Evolutionary conservation across 2,329 filamentous ascomycete species (phyloP), one percentile per base, ranked within the genome.

Genomic region (Neonectria faginata): DNA sequence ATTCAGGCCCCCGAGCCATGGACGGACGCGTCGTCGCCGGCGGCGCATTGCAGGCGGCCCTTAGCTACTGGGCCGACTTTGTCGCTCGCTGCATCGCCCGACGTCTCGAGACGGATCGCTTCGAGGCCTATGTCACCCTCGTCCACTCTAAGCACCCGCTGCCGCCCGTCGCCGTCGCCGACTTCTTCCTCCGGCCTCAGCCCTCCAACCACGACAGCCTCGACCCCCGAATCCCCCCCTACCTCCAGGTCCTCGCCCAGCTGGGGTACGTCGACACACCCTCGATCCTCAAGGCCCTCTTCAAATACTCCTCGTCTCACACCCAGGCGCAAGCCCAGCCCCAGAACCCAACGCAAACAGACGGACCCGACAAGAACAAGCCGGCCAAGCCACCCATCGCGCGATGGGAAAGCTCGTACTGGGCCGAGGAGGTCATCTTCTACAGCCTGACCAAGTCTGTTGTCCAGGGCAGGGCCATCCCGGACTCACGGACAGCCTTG

Each of bases 371-470:
- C 58, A 67, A 70, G 5, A 47, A 71, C 14, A 66, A 74, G 20
- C 53, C 66, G 1, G 62, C 59, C 12, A 65, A 71, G 14, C 22
- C 65, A 25, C 60, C 41, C 0, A 61, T 69, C 5, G 71, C 75
- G 31, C 77, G 83, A 65, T 91, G 88, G 88, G 80, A 77, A 56
- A 86, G 79, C 75, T 89, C 88, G 1, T 89, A 87, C 67, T 81
- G 81, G 64, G 78, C 91, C 0, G 96, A 99, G 77, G 97, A 97
- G 80, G 90, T 96, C 55, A 92, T 98, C 79, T 91, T 97, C 74
- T 97, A 97, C 78, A 90, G 94, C 3, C 93, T 99, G 55, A 93
- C 93, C 2, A 97, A 97, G 79, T 92, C 91, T 0, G 94, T 98
- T 55, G 91, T 84, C 1, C 81, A 86, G 52, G 86, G 84, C 0